Evolutionary conservation across 768 basidiomycete species (phyloP).

Genomic region (Boletus subparvulus): DNA sequence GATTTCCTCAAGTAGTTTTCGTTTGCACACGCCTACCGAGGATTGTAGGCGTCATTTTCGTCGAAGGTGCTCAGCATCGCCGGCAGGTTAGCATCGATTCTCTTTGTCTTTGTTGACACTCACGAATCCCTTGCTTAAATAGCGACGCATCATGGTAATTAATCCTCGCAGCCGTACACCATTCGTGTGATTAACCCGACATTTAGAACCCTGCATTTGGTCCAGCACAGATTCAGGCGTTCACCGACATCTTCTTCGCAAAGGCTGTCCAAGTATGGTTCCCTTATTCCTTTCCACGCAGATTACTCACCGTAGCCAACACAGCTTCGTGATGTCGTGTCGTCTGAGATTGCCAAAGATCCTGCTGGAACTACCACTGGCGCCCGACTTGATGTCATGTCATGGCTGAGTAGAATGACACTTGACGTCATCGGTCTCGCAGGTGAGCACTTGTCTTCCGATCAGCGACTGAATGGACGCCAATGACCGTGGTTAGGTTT

Average conservation of each 20-base stretch:
- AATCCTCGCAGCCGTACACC: too few species aligned
- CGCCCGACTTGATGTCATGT: background rate
- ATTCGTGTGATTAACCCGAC: background rate
- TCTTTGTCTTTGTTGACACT: too few species aligned
- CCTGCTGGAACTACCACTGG: background rate
- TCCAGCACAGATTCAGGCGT: slow-evolving; percentile 51
- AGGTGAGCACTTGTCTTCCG: slow-evolving; percentile 17
- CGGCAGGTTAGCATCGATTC: too few species aligned
- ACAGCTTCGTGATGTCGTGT: background rate
- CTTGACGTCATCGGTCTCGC: slow-evolving; percentile 44
- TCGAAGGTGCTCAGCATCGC: too few species aligned
- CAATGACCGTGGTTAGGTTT: slow-evolving; percentile 26
- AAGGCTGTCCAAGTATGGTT: background rate
- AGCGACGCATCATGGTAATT: too few species aligned
- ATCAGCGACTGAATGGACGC: background rate
- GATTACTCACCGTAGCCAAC: background rate
- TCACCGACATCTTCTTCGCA: slow-evolving; percentile 34
- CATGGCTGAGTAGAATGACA: slow-evolving; percentile 26
- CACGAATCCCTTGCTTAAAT: too few species aligned
- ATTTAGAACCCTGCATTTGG: slow-evolving; percentile 66
- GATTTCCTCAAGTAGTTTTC: too few species aligned
- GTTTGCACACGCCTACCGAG: too few species aligned
- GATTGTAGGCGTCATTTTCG: too few species aligned
- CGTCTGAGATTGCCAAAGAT: background rate
- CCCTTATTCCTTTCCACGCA: background rate